These are phyloP conservation scores for Chrysochromulina tobinii DNA, from an alignment of 78 protist species.

Conservation along the genomic window DNA sequence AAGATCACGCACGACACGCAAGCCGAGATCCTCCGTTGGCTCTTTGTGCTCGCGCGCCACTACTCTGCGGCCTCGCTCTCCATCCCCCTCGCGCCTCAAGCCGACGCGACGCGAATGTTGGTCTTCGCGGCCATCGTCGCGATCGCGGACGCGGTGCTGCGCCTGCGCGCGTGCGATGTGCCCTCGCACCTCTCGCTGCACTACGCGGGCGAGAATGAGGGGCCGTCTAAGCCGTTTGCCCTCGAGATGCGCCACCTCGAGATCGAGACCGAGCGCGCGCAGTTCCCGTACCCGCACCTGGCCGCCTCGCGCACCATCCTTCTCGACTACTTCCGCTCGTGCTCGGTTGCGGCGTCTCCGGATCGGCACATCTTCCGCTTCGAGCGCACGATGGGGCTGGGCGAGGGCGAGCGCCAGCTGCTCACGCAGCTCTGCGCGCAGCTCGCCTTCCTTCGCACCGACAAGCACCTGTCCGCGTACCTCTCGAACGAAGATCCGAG, in stretches of 20 bases:
- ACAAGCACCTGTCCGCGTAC: not conserved
- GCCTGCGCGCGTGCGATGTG: not conserved
- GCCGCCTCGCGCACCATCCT: not conserved
- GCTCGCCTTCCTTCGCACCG: not conserved
- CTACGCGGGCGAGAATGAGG: slow-evolving; percentile 32
- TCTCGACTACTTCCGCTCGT: not conserved
- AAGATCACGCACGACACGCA: slow-evolving; percentile 16
- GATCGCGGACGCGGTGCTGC: slow-evolving; percentile 44
- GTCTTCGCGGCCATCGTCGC: slow-evolving; percentile 39
- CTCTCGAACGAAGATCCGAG: not conserved
- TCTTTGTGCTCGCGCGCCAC: slow-evolving; percentile 1
- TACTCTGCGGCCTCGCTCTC: slow-evolving; percentile 34
- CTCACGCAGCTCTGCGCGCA: not conserved
- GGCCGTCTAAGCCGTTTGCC: not conserved
- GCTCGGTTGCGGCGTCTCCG: no score
- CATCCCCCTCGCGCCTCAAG: not conserved
- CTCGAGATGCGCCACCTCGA: slow-evolving; percentile 17
- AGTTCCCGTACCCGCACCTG: not conserved
- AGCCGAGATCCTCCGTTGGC: slow-evolving; percentile 24
- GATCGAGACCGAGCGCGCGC: not conserved
- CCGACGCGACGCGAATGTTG: slow-evolving; percentile 41
- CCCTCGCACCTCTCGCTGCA: slow-evolving; percentile 36
- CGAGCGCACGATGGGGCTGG: not conserved
- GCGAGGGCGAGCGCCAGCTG: not conserved
- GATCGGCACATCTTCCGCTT: not conserved